Base-by-base conservation (phyloP, 2,329 filamentous ascomycete genomes). In the Xylariaceae sp. region DNA sequence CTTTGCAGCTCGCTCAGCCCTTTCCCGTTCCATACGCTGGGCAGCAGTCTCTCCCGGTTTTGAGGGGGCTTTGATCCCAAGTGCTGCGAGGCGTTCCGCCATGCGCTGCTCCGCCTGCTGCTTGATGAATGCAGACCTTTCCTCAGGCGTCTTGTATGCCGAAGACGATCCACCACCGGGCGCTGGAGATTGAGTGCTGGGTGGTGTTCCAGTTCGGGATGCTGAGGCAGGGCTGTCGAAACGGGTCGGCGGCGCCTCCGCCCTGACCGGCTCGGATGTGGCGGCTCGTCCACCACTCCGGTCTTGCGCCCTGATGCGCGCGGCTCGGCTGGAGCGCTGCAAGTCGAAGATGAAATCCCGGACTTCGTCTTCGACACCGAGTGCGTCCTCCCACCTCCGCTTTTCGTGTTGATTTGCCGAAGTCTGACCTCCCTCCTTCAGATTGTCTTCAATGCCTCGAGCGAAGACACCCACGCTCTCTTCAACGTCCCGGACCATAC, bases 291-390 rank as follows among this genome's bases (percentile, higher is more conserved):
- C 66, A 5, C 66, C 58, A 14, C 63, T 58, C 17, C 67, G 66
- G 40, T 78, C 80, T 54, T 73, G 77, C 31, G 67, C 63, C 38
- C 74, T 69, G 37, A 93, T 63, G 38, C 80, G 80, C 33, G 85
- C 71, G 43, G 86, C 72, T 44, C 88, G 78, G 57, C 87, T 93
- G 42, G 80, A 84, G 40, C 90, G 79, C 57, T 95, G 89, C 33
- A 98, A 67, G 47, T 96, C 92, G 55, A 92, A 96, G 56, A 98
- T 98, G 59, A 98, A 96, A 53, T 98, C 92, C 52, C 88, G 86
- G 41, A 96, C 83, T 52, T 94, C 88, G 52, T 98, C 90, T 55
- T 98, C 92, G 18, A 98, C 92, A 18, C 92, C 92, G 23, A 98
- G 71, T 8, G 79, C 92, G 60, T 98, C 92, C 49, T 98, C 88